Conservation (phyloP, 768 basidiomycete genomes). For the Daedaleopsis nitida region DNA sequence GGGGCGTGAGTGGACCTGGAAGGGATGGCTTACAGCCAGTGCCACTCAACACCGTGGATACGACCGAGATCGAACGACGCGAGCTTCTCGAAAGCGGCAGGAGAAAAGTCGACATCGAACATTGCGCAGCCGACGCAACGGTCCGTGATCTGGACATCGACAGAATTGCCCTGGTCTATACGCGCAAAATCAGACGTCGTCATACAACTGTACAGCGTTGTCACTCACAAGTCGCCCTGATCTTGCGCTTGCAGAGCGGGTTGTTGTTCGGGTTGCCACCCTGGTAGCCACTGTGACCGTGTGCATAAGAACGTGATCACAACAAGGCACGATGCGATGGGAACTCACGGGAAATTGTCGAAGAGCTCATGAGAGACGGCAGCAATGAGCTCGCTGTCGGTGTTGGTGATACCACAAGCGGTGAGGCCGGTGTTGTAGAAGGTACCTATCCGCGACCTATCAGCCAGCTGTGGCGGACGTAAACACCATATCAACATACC, state of each 20-base stretch:
- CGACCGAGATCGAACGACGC: conserved; percentile 51
- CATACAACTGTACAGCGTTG: neutral
- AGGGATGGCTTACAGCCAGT: conserved; percentile 12
- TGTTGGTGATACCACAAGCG: conserved; percentile 63
- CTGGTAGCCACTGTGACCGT: conserved; percentile 48
- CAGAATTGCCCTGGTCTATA: conserved; percentile 52
- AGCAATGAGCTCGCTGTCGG: conserved; percentile 51
- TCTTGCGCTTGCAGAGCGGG: conserved; percentile 62
- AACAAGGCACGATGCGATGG: neutral
- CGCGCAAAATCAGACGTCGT: neutral
- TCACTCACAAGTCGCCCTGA: conserved; percentile 50
- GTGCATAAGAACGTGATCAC: neutral
- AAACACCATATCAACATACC: conserved; percentile 20
- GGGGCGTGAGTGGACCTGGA: neutral
- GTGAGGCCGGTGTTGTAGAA: conserved; percentile 63
- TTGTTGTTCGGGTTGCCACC: conserved; percentile 72
- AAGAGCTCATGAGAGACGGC: conserved; percentile 59
- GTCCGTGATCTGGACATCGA: conserved; percentile 57
- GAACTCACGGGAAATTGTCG: conserved; percentile 60
- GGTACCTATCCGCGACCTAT: conserved; percentile 39
- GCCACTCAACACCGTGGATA: conserved; percentile 52
- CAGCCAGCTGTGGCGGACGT: conserved; percentile 20
- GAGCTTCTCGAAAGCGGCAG: conserved; percentile 53
- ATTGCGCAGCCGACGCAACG: conserved; percentile 58
- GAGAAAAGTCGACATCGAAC: conserved; percentile 65